Evolutionary conservation across 805 yeast species (phyloP).

Genomic region (Nakazawaea ernobii): DNA sequence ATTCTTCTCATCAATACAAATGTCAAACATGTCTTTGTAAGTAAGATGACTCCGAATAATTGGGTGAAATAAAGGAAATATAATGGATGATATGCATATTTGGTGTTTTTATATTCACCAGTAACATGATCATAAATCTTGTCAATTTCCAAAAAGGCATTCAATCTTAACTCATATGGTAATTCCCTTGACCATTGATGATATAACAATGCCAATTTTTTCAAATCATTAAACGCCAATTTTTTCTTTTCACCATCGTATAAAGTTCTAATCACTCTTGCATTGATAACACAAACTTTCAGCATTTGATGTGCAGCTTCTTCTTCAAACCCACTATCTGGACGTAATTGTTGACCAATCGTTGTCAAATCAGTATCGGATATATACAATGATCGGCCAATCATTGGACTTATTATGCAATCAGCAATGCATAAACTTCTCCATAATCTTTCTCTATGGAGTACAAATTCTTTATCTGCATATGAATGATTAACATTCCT

Average conservation of each 20-base stretch:
- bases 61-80: slow-evolving; percentile 30
- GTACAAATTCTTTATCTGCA: slow-evolving; percentile 20
- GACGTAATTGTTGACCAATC: slow-evolving; percentile 14
- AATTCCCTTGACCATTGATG: slow-evolving; percentile 29
- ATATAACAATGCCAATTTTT: slow-evolving; percentile 29
- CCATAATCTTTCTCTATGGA: slow-evolving; percentile 30
- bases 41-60: slow-evolving; percentile 29
- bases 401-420: slow-evolving; percentile 25
- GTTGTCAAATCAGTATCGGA: slow-evolving; percentile 35
- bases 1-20: slow-evolving; percentile 20
- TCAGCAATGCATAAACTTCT: slow-evolving; percentile 30
- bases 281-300: slow-evolving; percentile 24
- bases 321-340: slow-evolving; percentile 19
- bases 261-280: slow-evolving; percentile 25
- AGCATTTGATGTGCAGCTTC: slow-evolving; percentile 24
- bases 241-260: slow-evolving; percentile 27
- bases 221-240: slow-evolving; percentile 20
- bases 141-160: slow-evolving; percentile 19
- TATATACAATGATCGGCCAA: slow-evolving; percentile 33
- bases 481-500: slow-evolving; percentile 31
- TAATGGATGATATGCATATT: slow-evolving; percentile 15
- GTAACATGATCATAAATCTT: slow-evolving; percentile 12
- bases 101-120: neutral
- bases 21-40: slow-evolving; percentile 38
- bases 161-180: slow-evolving; percentile 25